Base-by-base conservation (phyloP, 2,329 filamentous ascomycete genomes). In the Ascochyta viciae-villosae region DNA sequence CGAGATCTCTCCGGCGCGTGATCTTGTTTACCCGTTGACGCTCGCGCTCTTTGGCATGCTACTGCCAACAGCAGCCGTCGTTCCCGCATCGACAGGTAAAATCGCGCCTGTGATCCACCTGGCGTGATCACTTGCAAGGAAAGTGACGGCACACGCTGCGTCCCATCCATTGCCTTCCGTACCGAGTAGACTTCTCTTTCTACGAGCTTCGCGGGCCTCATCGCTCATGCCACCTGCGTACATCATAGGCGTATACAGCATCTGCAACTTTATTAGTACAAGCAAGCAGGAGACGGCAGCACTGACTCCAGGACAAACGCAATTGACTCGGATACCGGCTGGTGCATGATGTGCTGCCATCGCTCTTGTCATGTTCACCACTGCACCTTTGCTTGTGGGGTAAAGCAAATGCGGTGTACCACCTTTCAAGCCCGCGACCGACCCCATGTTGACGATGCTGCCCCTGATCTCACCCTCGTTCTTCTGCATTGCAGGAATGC, bases 381-480 rank as follows among this genome's bases (percentile, higher is more conserved):
- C 75, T 0, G 82, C 82, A 1, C 82, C 82, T 64, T 85, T 84
- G 26, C 74, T 78, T 9, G 82, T 84, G 4, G 82, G 82, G 70
- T 84, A 84, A 3, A 83, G 66, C 26, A 84, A 61, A 73, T 82
- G 77, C 2, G 81, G 82, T n/a, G 81, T 83, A 0, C 82, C 82
- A 2, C 82, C 82, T 46, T 78, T 77, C n/a, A 82, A 64, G 0
- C 85, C 85, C 0, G 86, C 85, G 1, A 89, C 86, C 42, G 80
- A 84, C 2, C 83, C 83, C 78, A 89, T 85, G 64, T 89, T 89
- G 62, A 88, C 77, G 55, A 88, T 84, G 37, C 73, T 78, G 6
- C 84, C 83, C 50, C 78, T 76, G 61, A 66, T 71, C 15, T 49
- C 74, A 65, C 53, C 65, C 33, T 81, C 77, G 50, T 87, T 87